phyloP scores from a whole-genome alignment of 768 basidiomycete genomes.

The Artomyces pyxidatus region DNA sequence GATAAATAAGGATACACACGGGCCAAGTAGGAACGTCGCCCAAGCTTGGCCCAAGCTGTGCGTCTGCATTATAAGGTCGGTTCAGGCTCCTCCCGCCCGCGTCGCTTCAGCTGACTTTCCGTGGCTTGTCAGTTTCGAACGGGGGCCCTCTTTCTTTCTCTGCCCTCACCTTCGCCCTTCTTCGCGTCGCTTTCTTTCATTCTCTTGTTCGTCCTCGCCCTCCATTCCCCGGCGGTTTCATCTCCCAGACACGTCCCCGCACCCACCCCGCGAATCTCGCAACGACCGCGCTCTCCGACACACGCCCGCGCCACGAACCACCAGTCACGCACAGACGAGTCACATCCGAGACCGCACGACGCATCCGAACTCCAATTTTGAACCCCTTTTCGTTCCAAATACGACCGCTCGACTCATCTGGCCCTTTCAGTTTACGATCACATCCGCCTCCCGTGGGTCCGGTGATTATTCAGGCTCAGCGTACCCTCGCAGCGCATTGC shows the following conservation, averaged over 20 bases:
- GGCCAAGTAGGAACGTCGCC: neutral
- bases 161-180: neutral
- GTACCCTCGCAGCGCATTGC: neutral
- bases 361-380: no score
- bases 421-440: neutral
- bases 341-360: no score
- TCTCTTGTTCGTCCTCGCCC: neutral
- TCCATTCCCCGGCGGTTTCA: neutral
- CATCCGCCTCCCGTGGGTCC: neutral
- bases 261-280: neutral
- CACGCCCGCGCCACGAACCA: neutral
- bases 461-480: neutral
- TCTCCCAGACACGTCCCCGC: neutral
- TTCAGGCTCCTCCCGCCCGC: neutral
- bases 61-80: neutral
- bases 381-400: neutral
- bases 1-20: neutral
- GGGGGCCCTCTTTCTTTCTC: neutral
- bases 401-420: neutral
- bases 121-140: no score
- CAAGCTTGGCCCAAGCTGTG: no score
- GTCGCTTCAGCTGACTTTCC: no score
- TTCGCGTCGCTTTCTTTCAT: neutral
- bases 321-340: neutral
- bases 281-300: neutral